These are phyloP conservation scores for Phytopythium mirpurense DNA, from an alignment of 352 stramenopile species.

Conservation along the genomic window DNA sequence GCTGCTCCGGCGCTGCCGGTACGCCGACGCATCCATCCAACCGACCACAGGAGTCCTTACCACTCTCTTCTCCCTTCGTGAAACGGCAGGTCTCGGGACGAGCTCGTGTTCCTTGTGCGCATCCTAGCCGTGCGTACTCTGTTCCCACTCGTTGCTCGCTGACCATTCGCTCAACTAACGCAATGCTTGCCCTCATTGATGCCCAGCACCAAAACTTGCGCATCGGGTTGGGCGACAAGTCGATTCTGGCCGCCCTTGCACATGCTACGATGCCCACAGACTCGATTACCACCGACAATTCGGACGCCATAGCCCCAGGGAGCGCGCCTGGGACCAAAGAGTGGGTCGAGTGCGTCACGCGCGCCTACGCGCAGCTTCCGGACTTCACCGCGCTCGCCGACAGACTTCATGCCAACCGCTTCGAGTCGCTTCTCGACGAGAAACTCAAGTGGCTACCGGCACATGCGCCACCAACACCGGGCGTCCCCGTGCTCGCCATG, in stretches of 20 bases:
- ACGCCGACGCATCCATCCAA: background rate
- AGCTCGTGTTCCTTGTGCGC: constrained; percentile 58
- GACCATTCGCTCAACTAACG: background rate
- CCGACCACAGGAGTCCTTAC: too few relatives aligned
- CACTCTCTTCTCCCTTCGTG: background rate
- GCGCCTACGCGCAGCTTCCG: constrained; percentile 63
- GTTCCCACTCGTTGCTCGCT: background rate
- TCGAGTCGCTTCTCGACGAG: constrained; percentile 15
- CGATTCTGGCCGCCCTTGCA: constrained; percentile 61
- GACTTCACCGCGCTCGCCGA: constrained; percentile 50
- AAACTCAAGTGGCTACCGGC: constrained; percentile 25
- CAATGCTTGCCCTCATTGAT: background rate
- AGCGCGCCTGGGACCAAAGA: constrained; percentile 12
- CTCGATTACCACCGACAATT: background rate
- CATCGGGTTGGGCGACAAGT: constrained; percentile 81
- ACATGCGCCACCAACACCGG: constrained; percentile 32
- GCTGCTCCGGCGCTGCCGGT: constrained; percentile 53
- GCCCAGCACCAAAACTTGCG: constrained; percentile 75
- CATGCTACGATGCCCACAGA: constrained; percentile 22
- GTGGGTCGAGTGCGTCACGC: constrained; percentile 61
- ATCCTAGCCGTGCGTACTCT: constrained; percentile 61
- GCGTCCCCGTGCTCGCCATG: constrained; percentile 76
- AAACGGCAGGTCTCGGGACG: constrained; percentile 33
- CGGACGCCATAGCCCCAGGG: background rate
- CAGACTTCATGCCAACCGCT: constrained; percentile 27